Conservation (phyloP, 2,329 filamentous ascomycete species). For the Aspergillus nomiae region DNA sequence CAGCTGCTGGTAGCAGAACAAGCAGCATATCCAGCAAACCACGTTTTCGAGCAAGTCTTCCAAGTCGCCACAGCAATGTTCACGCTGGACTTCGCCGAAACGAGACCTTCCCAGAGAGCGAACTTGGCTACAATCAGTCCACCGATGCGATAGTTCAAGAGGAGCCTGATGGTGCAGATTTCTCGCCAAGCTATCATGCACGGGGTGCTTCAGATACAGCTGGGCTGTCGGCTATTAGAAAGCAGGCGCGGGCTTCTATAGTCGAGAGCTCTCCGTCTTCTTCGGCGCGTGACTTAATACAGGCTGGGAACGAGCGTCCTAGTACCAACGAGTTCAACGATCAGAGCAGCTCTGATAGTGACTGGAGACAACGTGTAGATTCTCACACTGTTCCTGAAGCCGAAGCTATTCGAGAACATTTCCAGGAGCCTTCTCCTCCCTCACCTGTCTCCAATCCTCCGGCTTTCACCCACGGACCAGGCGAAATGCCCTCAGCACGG, state of each 20-base stretch:
- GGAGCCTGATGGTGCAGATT: constrained; percentile 24
- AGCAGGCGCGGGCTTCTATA: constrained; percentile 19
- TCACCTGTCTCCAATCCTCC: constrained; percentile 79
- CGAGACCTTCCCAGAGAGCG: constrained; percentile 20
- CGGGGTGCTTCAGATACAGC: constrained; percentile 37
- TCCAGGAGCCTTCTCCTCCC: constrained; percentile 60
- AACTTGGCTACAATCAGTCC: constrained; percentile 37
- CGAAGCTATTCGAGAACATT: constrained; percentile 37
- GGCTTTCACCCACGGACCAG: constrained; percentile 73
- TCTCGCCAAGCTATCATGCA: constrained; percentile 26
- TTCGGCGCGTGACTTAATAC: constrained; percentile 38
- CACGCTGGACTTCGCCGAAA: constrained; percentile 34
- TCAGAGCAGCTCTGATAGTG: constrained; percentile 45
- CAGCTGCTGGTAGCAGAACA: constrained; percentile 42
- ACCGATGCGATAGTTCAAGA: constrained; percentile 38
- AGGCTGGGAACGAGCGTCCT: constrained; percentile 23
- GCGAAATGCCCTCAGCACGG: constrained; percentile 67
- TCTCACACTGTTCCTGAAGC: constrained; percentile 14
- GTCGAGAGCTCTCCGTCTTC: constrained; percentile 38
- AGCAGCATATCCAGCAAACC: constrained; percentile 60
- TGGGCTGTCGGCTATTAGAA: constrained; percentile 20
- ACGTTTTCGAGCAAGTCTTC: constrained; percentile 40
- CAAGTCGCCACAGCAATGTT: constrained; percentile 36
- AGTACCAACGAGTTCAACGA: constrained; percentile 31
- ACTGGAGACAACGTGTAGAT: constrained; percentile 26